Conservation (phyloP, 148 eudicot genomes). For the Oxyria digyna region DNA sequence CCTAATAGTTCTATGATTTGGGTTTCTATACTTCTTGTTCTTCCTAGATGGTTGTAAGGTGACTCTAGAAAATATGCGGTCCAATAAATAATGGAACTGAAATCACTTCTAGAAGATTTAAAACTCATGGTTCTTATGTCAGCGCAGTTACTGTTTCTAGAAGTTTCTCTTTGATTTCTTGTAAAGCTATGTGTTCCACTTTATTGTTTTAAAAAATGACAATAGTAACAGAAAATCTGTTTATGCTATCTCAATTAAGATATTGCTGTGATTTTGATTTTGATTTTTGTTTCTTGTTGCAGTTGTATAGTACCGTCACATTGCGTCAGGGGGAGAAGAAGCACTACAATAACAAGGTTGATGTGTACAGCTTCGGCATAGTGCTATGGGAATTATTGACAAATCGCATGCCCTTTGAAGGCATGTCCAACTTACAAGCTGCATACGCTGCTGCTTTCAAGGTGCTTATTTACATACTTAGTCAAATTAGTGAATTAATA, state of each 20-base stretch:
- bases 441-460: slow-evolving; percentile 98
- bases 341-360: slow-evolving; percentile 97
- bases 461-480: slow-evolving; percentile 18
- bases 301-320: slow-evolving; percentile 93
- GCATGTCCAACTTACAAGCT: slow-evolving; percentile 99
- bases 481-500: not conserved
- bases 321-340: slow-evolving; percentile 94
- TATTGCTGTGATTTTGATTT: not conserved
- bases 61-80: not conserved
- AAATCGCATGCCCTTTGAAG: slow-evolving; percentile 93
- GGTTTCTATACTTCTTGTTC: not conserved
- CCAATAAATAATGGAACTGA: not conserved
- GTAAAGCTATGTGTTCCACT: too few species aligned
- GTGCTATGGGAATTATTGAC: slow-evolving; percentile 91
- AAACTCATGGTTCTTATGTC: not conserved
- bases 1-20: not conserved
- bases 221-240: too few species aligned
- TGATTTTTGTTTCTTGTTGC: slow-evolving; percentile 14
- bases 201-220: too few species aligned
- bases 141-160: not conserved
- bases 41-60: not conserved
- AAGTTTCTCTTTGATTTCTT: too few species aligned
- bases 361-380: slow-evolving; percentile 90
- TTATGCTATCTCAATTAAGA: not conserved
- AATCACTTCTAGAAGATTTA: not conserved